Base-by-base conservation (phyloP, 148 eudicot species). In the Fagopyrum esculentum region DNA sequence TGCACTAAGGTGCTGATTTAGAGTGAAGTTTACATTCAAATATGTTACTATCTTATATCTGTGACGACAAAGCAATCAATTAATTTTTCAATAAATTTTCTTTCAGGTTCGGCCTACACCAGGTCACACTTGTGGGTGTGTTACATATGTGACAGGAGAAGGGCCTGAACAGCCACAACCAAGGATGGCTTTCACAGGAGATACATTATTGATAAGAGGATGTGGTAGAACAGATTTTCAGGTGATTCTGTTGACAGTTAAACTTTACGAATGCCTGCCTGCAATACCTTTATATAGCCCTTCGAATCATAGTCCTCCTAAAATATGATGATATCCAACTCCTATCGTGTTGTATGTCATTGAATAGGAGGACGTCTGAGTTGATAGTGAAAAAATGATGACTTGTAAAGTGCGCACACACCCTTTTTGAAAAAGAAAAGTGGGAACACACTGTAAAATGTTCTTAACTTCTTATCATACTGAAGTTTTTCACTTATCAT, bases 151-250 rank as follows among this genome's bases (percentile, higher is more conserved):
- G 73, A 95, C 97, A 5, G 98, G 97, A 71, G 97, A 92, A 80
- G 96, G 89, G 72, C 84, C 89, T 56, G 78, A 86, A 78, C 98
- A 92, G 75, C 96, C 92, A 80, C 89, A 87, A 69, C 97, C 93
- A 72, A 87, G 96, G 81, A 89, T 95, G 88, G 98, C 97, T 60
- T 95, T 95, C 70, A 95, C 98, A 17, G 98, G 98, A 26, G 98
- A 95, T 82, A 89, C 97, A 63, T 73, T 95, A 49, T 82, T 95
- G 60, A 92, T 95, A 80, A 91, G 98, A 50, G 98, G 93, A 63
- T 95, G 98, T 86, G 98, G 98, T 44, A 86, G 98, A 82, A 95
- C 98, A 19, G 98, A 95, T 85, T 95, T 95, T 75, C 98, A 92
- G 97, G 97, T 93, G 72, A 29, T 73, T 52, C 47, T 74, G 56